Percentiles rank a stretch among this genome's conserved stretches.
These are phyloP conservation scores for Psilocybe azurescens DNA, from an alignment of 768 basidiomycete species.

Conservation along the genomic window DNA sequence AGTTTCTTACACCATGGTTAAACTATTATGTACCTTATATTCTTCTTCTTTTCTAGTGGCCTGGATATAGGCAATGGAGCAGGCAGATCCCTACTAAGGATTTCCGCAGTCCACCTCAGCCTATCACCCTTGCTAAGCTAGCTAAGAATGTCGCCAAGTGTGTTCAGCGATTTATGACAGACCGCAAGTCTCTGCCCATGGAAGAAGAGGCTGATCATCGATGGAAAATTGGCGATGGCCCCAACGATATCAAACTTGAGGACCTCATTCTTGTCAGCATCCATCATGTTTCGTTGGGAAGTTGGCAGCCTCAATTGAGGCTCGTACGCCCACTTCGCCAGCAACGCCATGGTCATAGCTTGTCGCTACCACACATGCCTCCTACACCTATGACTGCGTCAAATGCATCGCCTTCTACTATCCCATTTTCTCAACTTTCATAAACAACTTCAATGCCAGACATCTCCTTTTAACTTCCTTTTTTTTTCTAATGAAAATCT, in stretches of 20 bases:
- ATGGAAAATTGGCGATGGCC: conserved; percentile 67
- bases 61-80: conserved; percentile 78
- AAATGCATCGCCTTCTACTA: conserved; percentile 3
- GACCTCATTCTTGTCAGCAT: conserved; percentile 78
- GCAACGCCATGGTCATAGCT: conserved; percentile 8
- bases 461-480: neutral
- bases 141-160: conserved; percentile 84
- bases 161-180: conserved; percentile 66
- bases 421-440: neutral
- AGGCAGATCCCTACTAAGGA: conserved; percentile 85
- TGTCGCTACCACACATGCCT: conserved; percentile 6
- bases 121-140: conserved; percentile 76
- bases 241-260: conserved; percentile 60
- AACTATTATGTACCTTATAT: conserved; percentile 10
- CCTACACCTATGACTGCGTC: conserved; percentile 16
- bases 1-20: conserved; percentile 21
- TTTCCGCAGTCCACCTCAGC: conserved; percentile 78
- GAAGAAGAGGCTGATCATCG: conserved; percentile 66
- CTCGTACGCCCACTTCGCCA: conserved; percentile 44
- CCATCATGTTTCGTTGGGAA: conserved; percentile 83
- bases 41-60: conserved; percentile 58
- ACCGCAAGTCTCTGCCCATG: conserved; percentile 35
- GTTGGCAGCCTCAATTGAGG: conserved; percentile 82
- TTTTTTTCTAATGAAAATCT: neutral
- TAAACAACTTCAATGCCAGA: neutral